Evolutionary conservation across 306 rosid species (phyloP).

Genomic region (Lathyrus sativus): DNA sequence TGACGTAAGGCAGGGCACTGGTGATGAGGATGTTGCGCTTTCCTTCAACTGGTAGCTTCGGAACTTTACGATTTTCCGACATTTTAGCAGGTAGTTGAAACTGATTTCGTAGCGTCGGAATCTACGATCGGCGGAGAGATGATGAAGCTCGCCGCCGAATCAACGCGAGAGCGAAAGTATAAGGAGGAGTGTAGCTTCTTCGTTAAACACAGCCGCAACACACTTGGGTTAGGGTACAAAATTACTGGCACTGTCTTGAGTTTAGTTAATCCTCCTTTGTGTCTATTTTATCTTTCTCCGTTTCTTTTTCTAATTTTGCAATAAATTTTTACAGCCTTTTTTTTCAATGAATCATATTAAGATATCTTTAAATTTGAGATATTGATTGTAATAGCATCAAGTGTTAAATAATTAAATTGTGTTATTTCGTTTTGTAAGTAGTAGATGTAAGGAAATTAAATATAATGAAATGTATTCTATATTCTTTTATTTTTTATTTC

Average conservation of each 20-base stretch:
- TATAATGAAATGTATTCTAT: too few relatives aligned
- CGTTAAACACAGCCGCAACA: not conserved
- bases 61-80: constrained; percentile 31
- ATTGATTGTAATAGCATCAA: too few relatives aligned
- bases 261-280: too few relatives aligned
- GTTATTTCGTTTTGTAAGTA: too few relatives aligned
- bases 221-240: constrained; percentile 7
- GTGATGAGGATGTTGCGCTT: constrained; percentile 91
- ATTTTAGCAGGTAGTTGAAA: not conserved
- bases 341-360: too few relatives aligned
- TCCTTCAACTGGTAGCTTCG: constrained; percentile 76
- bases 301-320: too few relatives aligned
- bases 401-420: too few relatives aligned
- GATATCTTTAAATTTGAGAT: too few relatives aligned
- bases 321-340: too few relatives aligned
- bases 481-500: too few relatives aligned
- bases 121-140: not conserved
- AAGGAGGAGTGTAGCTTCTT: not conserved
- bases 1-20: constrained; percentile 94
- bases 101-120: not conserved
- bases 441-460: too few relatives aligned
- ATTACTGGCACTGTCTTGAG: not conserved
- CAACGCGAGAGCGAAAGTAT: not conserved
- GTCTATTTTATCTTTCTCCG: too few relatives aligned
- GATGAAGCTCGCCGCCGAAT: constrained; percentile 24